Evolutionary conservation across 257 asterid genomes (phyloP), one percentile per base, ranked within the genome.

Genomic region (Solanum piurae): DNA sequence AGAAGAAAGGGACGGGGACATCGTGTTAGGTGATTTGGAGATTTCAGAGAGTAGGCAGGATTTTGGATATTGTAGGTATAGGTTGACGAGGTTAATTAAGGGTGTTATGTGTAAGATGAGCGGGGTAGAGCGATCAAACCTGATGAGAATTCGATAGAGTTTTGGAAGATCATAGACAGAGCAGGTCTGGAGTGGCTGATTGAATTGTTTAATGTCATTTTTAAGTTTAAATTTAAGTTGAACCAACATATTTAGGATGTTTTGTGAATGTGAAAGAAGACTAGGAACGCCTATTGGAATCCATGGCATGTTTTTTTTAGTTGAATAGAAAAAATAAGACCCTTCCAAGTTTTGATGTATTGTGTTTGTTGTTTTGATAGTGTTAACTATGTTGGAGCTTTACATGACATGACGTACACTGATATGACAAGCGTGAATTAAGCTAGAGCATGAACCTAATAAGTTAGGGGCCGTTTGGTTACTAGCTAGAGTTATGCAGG

Each of bases 31-130:
- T 23, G 31, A 5, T 9, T 62, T n/a, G 14, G 31, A 62, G 3
- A 60, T 4, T 0, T 60, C 4, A 11, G 0, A 23, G 69, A 62
- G 7, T 1, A 7, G 1, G 6, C 13, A 2, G 2, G 6, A 60
- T 62, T 62, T 62, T 10, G 14, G 5, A 62, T 62, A 60, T 2
- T 62, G 0, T 62, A 23, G 29, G 14, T 62, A 1, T 23, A 62
- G 3, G 2, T 62, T 62, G 14, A 23, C 2, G 25, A 4, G 69
- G 14, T 62, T 62, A 62, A 9, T 23, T 23, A 62, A 62, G 6
- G 11, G 69, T 23, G 31, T 4, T 5, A 2, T 60, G 68, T 1
- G 14, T 60, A 60, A 60, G 1, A 60, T 60, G 14, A 60, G 29
- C 0, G 11, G 31, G 29, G 1, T 60, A 60, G 7, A 60, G 12